Conservation (phyloP, 495 filamentous ascomycete species). For the Astrothelium subdiscretum region DNA sequence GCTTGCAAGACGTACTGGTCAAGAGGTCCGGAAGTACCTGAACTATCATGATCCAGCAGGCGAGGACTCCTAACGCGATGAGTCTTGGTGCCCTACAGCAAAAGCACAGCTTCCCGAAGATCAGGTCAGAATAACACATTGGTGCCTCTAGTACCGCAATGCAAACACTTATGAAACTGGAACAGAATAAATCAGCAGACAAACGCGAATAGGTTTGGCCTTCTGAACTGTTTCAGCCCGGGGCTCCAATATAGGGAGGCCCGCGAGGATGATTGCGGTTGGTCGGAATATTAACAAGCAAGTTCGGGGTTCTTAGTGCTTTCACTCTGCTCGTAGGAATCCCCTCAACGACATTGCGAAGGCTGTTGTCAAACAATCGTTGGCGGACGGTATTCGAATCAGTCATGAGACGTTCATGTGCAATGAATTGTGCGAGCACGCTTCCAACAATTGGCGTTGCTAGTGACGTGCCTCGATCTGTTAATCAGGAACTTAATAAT, state of each 20-base stretch:
- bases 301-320: background rate
- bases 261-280: background rate
- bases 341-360: background rate
- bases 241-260: background rate
- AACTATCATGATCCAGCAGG: too few species aligned
- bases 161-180: too few species aligned
- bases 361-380: background rate
- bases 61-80: too few species aligned
- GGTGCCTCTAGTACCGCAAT: too few species aligned
- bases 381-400: background rate
- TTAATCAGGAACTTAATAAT: background rate
- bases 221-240: background rate
- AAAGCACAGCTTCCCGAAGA: too few species aligned
- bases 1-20: too few species aligned
- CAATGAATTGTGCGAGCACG: background rate
- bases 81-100: too few species aligned
- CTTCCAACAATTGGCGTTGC: background rate
- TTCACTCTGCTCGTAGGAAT: background rate
- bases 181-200: too few species aligned
- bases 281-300: background rate
- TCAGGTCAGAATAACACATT: too few species aligned
- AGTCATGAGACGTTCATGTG: background rate
- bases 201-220: too few species aligned
- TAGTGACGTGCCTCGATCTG: background rate
- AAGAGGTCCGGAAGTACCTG: too few species aligned